Base-by-base conservation (phyloP, 768 basidiomycete species). In the Rhodocollybia butyracea region DNA sequence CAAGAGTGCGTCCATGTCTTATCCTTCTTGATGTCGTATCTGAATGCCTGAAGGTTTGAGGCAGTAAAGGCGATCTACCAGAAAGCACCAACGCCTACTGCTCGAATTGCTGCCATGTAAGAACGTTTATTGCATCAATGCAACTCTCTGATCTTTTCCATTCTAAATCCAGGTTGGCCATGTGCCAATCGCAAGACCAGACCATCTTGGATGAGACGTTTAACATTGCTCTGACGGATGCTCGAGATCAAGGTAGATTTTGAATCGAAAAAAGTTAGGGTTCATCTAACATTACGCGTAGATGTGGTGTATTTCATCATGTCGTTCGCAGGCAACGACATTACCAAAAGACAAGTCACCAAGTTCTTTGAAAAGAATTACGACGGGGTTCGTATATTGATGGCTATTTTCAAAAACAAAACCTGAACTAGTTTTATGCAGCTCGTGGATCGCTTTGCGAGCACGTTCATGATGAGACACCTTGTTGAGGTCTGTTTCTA, bases 31-130 rank as follows among this genome's bases (percentile, higher is more conserved):
- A 24, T 8, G 12, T 13, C 48, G 34, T 12, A 34, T 38, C 3
- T 24, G n/a, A n/a, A n/a, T n/a, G n/a, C 24, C n/a, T 34, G 24
- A 21, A 54, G 53, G 64, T 96, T 86, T 63, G 82, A 91, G 31
- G 84, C 85, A 34, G 75, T 88, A 39, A 76, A 85, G 61, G 74
- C 76, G 57, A 77, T 94, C 31, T 85, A 86, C 64, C 80, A 84
- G 62, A 84, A 87, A 55, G 83, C 88, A 13, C 79, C 81, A 59
- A 91, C 89, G 21, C 88, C 94, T 0, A 82, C 85, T 5, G 78
- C 86, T 32, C 83, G 84, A 61, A 81, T 83, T 24, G 77, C 86
- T 38, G 87, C 89, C 15, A 85, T 90, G 85, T 86, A 66, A 63
- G 82, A 75, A 76, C 48, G n/a, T 69, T 32, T 24, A 21, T 10